A percentile compares a stretch with the other conserved stretches of the same genome.
Conservation (phyloP, 1,284 basidiomycete species). For the Irpex sp. region DNA sequence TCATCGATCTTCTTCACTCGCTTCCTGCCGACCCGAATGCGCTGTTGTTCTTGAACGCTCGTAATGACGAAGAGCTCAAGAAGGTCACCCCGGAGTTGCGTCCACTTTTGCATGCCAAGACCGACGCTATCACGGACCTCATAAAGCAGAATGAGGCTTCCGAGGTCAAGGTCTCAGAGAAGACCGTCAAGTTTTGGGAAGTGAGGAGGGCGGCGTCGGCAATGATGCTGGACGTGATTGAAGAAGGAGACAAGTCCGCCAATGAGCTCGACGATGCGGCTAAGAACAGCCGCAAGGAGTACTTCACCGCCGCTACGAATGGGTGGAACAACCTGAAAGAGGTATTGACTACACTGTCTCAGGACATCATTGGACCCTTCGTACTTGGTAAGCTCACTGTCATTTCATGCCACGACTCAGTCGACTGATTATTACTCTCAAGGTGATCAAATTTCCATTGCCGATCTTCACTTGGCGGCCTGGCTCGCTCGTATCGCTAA, state of each 20-base stretch:
- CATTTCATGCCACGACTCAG: background rate
- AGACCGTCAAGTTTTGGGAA: slow-evolving; percentile 56
- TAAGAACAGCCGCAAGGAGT: slow-evolving; percentile 30
- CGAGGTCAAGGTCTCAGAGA: slow-evolving; percentile 51
- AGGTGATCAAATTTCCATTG: slow-evolving; percentile 78
- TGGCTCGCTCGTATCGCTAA: slow-evolving; percentile 70
- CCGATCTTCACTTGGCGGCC: slow-evolving; percentile 76
- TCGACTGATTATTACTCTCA: slow-evolving; percentile 17
- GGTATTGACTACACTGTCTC: slow-evolving; percentile 45
- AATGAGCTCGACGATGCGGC: slow-evolving; percentile 32
- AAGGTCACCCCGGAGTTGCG: slow-evolving; percentile 35
- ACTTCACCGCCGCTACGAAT: slow-evolving; percentile 29
- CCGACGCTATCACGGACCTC: slow-evolving; percentile 51
- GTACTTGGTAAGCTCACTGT: slow-evolving; percentile 51
- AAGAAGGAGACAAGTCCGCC: slow-evolving; percentile 39
- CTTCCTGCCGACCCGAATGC: slow-evolving; percentile 49
- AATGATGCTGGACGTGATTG: slow-evolving; percentile 41
- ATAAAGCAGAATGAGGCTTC: slow-evolving; percentile 47
- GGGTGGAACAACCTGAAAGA: slow-evolving; percentile 46
- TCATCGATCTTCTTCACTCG: slow-evolving; percentile 68
- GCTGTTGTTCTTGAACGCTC: slow-evolving; percentile 49
- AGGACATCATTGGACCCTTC: slow-evolving; percentile 68
- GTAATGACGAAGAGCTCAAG: slow-evolving; percentile 42
- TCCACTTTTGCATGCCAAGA: slow-evolving; percentile 47
- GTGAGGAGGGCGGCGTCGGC: slow-evolving; percentile 47